phyloP scores from a whole-genome alignment of 306 rosid species.

The Malus orientalis region DNA sequence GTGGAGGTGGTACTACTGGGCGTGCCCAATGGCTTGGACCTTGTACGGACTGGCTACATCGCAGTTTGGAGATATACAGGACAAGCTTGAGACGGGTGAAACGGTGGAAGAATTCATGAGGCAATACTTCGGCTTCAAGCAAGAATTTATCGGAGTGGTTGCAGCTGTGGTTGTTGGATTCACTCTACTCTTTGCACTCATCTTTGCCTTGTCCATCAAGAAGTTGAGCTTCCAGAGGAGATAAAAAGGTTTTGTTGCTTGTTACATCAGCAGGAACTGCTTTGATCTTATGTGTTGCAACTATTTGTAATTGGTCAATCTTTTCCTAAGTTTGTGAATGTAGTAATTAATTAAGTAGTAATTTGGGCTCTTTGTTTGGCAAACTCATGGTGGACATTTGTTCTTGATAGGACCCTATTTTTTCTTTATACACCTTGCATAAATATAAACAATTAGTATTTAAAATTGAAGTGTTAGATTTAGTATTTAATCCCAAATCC shows the following conservation, averaged over 20 bases:
- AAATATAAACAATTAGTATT: background rate
- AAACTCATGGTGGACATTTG: too few relatives aligned
- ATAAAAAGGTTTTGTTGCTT: background rate
- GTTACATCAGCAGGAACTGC: background rate
- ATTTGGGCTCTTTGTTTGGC: too few relatives aligned
- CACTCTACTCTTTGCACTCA: slow-evolving; percentile 4
- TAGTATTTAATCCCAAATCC: background rate
- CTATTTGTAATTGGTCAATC: background rate
- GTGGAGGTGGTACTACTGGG: slow-evolving; percentile 63
- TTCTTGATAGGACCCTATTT: too few relatives aligned
- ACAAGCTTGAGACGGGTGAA: background rate
- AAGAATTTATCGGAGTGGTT: slow-evolving; percentile 10
- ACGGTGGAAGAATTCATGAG: slow-evolving; percentile 12
- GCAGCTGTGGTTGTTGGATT: slow-evolving; percentile 8
- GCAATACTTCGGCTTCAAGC: slow-evolving; percentile 9
- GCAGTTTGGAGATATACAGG: slow-evolving; percentile 44
- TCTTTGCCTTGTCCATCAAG: slow-evolving; percentile 11
- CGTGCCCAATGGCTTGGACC: slow-evolving; percentile 49
- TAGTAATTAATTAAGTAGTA: background rate
- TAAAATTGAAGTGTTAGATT: background rate
- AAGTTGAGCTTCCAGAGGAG: slow-evolving; percentile 9
- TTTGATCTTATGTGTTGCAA: background rate
- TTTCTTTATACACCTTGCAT: too few relatives aligned
- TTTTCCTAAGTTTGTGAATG: background rate
- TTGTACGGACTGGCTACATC: slow-evolving; percentile 54